phyloP scores from a whole-genome alignment of 352 stramenopile species.

The Pythium volutum region DNA sequence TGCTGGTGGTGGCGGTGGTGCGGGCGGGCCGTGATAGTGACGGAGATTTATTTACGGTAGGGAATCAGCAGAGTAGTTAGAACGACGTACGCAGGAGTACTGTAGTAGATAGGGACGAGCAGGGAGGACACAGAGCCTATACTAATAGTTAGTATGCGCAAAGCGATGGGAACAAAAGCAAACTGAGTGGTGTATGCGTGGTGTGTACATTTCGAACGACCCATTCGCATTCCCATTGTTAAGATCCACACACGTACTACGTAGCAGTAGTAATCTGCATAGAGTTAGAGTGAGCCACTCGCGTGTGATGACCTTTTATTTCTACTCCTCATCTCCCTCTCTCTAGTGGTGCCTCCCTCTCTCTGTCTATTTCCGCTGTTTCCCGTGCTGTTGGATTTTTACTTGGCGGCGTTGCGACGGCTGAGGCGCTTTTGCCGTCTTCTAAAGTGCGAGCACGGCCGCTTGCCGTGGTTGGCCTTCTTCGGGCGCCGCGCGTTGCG shows the following conservation, averaged over 20 bases:
- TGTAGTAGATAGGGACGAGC: conserved; percentile 16
- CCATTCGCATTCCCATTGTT: too few relatives aligned
- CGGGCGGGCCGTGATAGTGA: conserved; percentile 1
- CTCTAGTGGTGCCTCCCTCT: conserved; percentile 5
- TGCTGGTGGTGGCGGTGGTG: background rate
- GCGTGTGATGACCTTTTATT: background rate
- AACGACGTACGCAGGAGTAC: conserved; percentile 5
- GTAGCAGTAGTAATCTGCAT: too few relatives aligned
- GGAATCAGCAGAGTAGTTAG: conserved; percentile 5
- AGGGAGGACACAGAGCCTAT: background rate
- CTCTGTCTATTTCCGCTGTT: conserved; percentile 7
- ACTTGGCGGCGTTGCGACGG: conserved; percentile 37
- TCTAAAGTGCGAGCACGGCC: conserved; percentile 76
- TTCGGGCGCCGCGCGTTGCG: conserved; percentile 79
- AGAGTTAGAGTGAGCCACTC: too few relatives aligned
- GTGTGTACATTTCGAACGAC: too few relatives aligned
- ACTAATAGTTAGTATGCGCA: background rate
- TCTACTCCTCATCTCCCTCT: conserved; percentile 1
- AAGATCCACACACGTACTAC: too few relatives aligned
- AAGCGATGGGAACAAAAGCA: conserved; percentile 1
- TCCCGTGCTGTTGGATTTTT: too few relatives aligned
- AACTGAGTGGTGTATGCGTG: conserved; percentile 18
- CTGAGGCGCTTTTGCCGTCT: conserved; percentile 79
- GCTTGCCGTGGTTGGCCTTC: conserved; percentile 89
- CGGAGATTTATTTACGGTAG: conserved; percentile 28